These are phyloP conservation scores for Sarocladiaceae sp. DNA, from an alignment of 2,329 filamentous ascomycete species.

Conservation along the genomic window DNA sequence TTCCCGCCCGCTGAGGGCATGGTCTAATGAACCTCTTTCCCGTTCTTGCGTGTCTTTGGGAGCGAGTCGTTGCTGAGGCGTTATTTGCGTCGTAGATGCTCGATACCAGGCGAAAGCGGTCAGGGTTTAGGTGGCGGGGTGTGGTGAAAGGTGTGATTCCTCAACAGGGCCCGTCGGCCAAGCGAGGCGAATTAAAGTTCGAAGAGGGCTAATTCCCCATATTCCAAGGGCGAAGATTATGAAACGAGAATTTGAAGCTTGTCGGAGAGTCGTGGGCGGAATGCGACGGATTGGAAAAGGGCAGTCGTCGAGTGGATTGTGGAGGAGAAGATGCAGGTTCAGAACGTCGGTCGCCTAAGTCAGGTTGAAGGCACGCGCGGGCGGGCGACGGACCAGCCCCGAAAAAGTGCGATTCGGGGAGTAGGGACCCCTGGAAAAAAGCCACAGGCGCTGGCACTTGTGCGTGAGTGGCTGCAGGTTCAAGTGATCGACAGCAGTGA, in stretches of 20 bases:
- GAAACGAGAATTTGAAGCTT: not conserved
- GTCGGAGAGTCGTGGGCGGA: not conserved
- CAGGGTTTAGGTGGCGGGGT: conserved; percentile 2
- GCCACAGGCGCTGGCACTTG: not conserved
- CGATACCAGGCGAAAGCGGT: not conserved
- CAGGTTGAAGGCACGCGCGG: not conserved
- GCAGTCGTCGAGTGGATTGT: not conserved
- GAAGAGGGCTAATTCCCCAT: not conserved
- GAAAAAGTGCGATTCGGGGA: conserved; percentile 5
- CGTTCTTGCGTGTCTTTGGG: not conserved
- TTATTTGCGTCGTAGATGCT: not conserved
- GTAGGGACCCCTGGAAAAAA: conserved; percentile 4
- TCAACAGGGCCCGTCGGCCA: not conserved
- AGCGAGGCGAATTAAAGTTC: not conserved
- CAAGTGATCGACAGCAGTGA: too few relatives aligned
- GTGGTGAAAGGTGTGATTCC: conserved; percentile 1
- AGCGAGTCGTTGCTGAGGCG: not conserved
- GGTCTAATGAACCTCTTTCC: conserved; percentile 1
- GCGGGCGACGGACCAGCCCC: not conserved
- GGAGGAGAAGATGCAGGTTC: too few relatives aligned
- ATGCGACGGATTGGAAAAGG: conserved; percentile 4
- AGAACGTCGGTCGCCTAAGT: too few relatives aligned
- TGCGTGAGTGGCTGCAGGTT: too few relatives aligned
- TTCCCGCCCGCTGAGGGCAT: conserved; percentile 10
- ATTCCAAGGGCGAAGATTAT: not conserved